phyloP scores from a whole-genome alignment of 1,284 basidiomycete species.

The Xerocomus subilludens region DNA sequence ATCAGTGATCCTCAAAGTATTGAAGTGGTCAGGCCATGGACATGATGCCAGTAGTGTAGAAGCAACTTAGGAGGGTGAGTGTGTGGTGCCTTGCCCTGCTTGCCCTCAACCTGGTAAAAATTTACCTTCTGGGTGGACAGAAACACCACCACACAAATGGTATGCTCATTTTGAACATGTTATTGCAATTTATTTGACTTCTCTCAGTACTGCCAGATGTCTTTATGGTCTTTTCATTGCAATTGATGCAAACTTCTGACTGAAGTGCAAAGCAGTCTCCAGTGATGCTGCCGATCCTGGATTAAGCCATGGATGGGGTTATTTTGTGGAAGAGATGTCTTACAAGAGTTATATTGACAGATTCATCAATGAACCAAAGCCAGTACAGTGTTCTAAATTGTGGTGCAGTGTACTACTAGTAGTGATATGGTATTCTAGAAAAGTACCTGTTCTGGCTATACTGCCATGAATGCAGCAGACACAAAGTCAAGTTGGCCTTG shows the following conservation, averaged over 20 bases:
- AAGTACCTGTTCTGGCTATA: background rate
- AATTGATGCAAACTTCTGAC: conserved; percentile 23
- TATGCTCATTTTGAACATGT: background rate
- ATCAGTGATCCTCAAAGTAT: conserved; percentile 27
- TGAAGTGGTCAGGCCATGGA: conserved; percentile 27
- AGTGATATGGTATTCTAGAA: background rate
- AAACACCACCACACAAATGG: background rate
- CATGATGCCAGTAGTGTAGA: background rate
- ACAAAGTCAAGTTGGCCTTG: background rate
- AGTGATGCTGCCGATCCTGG: conserved; percentile 9
- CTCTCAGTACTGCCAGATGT: conserved; percentile 9
- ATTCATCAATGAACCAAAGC: too few relatives aligned
- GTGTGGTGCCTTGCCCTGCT: conserved; percentile 9
- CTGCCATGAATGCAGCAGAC: background rate
- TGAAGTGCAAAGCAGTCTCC: conserved; percentile 15
- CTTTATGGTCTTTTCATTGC: conserved; percentile 15
- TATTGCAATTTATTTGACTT: too few relatives aligned
- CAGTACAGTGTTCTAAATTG: too few relatives aligned
- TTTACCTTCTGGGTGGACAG: conserved; percentile 7
- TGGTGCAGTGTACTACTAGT: too few relatives aligned
- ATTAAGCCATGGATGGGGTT: conserved; percentile 18
- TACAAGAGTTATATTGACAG: conserved; percentile 7
- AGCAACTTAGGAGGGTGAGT: background rate
- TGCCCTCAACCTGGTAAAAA: conserved; percentile 25
- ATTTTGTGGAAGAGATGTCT: conserved; percentile 23